Evolutionary conservation across 495 filamentous ascomycete genomes (phyloP).

Genomic region (Aspergillus diversus): DNA sequence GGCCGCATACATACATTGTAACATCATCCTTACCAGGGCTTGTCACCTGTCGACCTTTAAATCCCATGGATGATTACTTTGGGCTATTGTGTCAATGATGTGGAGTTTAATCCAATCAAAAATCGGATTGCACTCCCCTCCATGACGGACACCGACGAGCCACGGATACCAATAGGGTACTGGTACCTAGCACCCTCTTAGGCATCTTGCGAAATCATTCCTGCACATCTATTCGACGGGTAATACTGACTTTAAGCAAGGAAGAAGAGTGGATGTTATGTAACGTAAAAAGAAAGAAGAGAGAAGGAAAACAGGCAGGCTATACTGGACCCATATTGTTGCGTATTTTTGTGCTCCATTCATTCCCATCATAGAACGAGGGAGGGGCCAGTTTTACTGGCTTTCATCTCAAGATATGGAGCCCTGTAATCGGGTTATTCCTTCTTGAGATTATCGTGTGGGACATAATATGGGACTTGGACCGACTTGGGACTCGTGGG

Average conservation of each 20-base stretch:
- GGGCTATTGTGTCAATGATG: neutral
- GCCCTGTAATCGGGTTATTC: neutral
- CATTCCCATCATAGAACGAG: too few relatives aligned
- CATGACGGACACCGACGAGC: conserved; percentile 1
- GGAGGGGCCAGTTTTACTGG: too few relatives aligned
- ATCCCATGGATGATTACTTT: too few relatives aligned
- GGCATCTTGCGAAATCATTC: too few relatives aligned
- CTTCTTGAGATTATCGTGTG: neutral
- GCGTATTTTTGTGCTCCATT: too few relatives aligned
- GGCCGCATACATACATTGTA: neutral
- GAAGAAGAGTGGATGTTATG: neutral
- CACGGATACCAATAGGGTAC: neutral
- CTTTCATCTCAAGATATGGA: neutral
- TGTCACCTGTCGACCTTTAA: too few relatives aligned
- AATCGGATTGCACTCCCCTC: neutral
- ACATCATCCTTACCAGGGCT: neutral
- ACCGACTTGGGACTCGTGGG: neutral
- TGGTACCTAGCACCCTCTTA: neutral
- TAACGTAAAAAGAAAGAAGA: neutral
- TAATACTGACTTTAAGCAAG: neutral
- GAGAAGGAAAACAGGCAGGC: neutral
- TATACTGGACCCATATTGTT: too few relatives aligned
- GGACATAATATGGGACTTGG: neutral
- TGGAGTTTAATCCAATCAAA: neutral
- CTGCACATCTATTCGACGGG: neutral